These are phyloP conservation scores for Cercospora sesami DNA, from an alignment of 2,329 filamentous ascomycete genomes.

Conservation along the genomic window DNA sequence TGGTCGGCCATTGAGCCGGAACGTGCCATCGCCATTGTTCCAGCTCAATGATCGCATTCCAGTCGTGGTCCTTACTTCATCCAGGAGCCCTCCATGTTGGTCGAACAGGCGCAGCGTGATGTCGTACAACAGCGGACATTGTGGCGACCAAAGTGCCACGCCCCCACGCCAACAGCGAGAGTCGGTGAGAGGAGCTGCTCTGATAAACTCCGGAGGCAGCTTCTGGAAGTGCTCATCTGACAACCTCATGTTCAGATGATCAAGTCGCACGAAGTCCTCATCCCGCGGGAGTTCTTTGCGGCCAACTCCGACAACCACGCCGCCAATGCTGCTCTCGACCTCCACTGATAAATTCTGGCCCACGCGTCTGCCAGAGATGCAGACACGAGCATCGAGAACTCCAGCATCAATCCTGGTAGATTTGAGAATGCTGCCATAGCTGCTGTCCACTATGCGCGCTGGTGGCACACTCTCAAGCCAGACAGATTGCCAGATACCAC, in stretches of 20 bases:
- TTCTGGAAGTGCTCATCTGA: constrained; percentile 44
- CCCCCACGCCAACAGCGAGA: constrained; percentile 52
- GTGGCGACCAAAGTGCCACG: constrained; percentile 63
- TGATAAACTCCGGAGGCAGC: constrained; percentile 43
- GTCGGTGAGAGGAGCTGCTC: constrained; percentile 42
- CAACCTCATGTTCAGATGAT: constrained; percentile 52
- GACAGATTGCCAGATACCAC: constrained; percentile 72
- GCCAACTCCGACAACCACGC: constrained; percentile 49
- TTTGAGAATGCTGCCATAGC: constrained; percentile 58
- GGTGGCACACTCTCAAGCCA: constrained; percentile 64
- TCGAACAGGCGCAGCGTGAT: constrained; percentile 56
- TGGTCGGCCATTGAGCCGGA: constrained; percentile 59
- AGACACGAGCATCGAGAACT: constrained; percentile 53
- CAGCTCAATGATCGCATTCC: constrained; percentile 64
- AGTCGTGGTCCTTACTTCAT: constrained; percentile 60
- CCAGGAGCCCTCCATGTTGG: constrained; percentile 44
- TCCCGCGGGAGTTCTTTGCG: constrained; percentile 52
- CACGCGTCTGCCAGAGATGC: constrained; percentile 52
- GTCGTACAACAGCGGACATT: constrained; percentile 59
- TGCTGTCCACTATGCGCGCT: constrained; percentile 56
- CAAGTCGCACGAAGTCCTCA: constrained; percentile 49
- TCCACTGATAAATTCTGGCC: constrained; percentile 53
- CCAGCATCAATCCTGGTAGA: constrained; percentile 57
- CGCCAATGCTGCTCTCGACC: constrained; percentile 56
- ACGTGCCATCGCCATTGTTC: constrained; percentile 58